Evolutionary conservation across 805 yeast species (phyloP), one percentile per base, ranked within the genome.

Genomic region (Starmerella cellae): DNA sequence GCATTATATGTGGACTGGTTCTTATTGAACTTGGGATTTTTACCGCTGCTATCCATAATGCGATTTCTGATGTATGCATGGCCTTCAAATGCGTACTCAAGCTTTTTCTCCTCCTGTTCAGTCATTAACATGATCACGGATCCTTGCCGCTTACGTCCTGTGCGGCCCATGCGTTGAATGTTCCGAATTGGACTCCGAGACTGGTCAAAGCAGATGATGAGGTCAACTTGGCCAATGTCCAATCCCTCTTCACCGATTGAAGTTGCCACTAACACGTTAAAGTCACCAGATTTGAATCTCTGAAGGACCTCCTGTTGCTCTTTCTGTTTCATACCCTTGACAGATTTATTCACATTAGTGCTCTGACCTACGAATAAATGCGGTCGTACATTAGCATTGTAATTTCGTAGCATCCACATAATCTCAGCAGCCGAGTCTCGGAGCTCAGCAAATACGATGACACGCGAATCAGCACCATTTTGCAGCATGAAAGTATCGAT

Each of bases 161-260:
- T 91, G 63, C 99, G 75, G 22, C 99, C 99, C 93, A 91, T 84
- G 53, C 99, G 66, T 59, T 91, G 99, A 32, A 91, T 72, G 52
- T 82, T 85, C 45, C 93, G 82, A 44, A 91, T 88, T 0, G 97
- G 96, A 35, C 95, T 83, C 23, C 85, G 70, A 0, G 96, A 85
- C 0, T 95, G 82, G 55, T 91, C 98, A 61, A 76, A 91, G 57
- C 95, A 87, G 6, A 91, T 70, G 51, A 91, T 88, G 53, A 91
- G 59, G 60, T 91, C 98, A 41, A 91, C 99, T 58, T 93, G 96
- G 26, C 98, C 98, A 51, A 91, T 93, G 66, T 91, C 98, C 50
- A 91, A 69, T 35, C 99, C 99, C 66, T 91, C 99, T 59, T 91
- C 99, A 37, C 97, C 99, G 56, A 91, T 88, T 0, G 95, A 85